Percentiles rank a stretch among this genome's conserved stretches.
phyloP scores from a whole-genome alignment of 2,329 filamentous ascomycete species.

The Trichoderma koningiopsis region DNA sequence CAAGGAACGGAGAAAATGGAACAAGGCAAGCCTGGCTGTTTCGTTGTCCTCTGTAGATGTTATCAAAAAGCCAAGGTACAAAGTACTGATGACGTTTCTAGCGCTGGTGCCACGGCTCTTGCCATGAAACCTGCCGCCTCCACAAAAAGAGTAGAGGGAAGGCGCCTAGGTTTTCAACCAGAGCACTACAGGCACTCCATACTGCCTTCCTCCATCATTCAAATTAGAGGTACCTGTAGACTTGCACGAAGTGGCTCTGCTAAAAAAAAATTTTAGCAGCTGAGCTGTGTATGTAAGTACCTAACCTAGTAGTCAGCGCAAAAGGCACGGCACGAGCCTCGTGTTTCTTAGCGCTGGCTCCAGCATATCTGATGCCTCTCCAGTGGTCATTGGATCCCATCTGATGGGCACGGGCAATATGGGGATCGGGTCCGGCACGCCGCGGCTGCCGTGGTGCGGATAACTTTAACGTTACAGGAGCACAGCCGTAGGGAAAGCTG shows the following conservation, averaged over 20 bases:
- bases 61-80: neutral
- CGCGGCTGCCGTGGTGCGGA: slow-evolving; percentile 9
- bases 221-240: neutral
- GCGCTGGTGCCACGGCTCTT: neutral
- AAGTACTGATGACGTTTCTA: neutral
- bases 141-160: neutral
- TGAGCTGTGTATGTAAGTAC: neutral
- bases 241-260: neutral
- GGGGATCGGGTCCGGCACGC: slow-evolving; percentile 16
- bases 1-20: neutral
- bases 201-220: neutral
- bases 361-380: slow-evolving; percentile 4
- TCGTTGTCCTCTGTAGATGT: neutral
- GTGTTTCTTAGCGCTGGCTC: slow-evolving; percentile 19
- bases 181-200: neutral
- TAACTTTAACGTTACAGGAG: neutral
- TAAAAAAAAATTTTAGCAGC: neutral
- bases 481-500: neutral
- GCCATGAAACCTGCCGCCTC: neutral
- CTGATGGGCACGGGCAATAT: slow-evolving; percentile 6
- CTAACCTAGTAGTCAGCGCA: slow-evolving; percentile 18
- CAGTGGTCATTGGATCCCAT: neutral
- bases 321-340: slow-evolving; percentile 27
- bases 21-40: neutral
- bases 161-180: neutral